Conservation (phyloP, 495 filamentous ascomycete species). For the Amniculicola lignicola region DNA sequence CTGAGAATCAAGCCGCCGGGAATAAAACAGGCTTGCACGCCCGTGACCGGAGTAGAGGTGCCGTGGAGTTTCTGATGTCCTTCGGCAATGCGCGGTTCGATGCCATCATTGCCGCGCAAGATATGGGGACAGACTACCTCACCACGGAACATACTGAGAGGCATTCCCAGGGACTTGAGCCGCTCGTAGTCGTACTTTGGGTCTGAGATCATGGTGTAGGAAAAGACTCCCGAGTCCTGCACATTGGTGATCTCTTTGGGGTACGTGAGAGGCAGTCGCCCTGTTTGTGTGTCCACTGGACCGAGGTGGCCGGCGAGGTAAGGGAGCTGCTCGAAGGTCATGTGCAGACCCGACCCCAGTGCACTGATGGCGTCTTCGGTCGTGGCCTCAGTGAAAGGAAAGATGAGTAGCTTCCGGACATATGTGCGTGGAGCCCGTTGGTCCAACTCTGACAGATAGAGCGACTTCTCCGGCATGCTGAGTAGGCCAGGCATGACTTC, state of each 20-base stretch:
- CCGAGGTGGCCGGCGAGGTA: slow-evolving; percentile 21
- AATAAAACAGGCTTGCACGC: slow-evolving; percentile 17
- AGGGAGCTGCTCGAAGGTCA: slow-evolving; percentile 1
- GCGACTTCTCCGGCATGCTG: not conserved
- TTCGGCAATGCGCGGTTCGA: slow-evolving; percentile 4
- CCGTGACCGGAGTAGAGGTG: slow-evolving; percentile 1
- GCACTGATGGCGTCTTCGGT: slow-evolving; percentile 11
- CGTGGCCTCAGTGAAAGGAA: slow-evolving; percentile 11
- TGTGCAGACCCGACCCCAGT: slow-evolving; percentile 11
- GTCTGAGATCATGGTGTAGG: not conserved
- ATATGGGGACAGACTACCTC: not conserved
- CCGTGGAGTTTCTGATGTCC: slow-evolving; percentile 1
- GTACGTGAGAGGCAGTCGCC: slow-evolving; percentile 12
- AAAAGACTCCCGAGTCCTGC: not conserved
- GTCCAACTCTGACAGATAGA: slow-evolving; percentile 19
- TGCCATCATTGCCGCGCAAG: not conserved
- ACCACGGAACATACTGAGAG: slow-evolving; percentile 1
- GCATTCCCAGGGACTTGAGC: slow-evolving; percentile 12
- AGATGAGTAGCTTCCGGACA: slow-evolving; percentile 6
- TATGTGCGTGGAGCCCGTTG: slow-evolving; percentile 9
- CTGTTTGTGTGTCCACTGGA: slow-evolving; percentile 1
- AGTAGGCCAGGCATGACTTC: not conserved
- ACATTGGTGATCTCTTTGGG: slow-evolving; percentile 3
- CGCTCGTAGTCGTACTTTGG: slow-evolving; percentile 3
- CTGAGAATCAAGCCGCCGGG: slow-evolving; percentile 19